Evolutionary conservation across 1,284 basidiomycete genomes (phyloP).

Genomic region (Trametes hirsuta): DNA sequence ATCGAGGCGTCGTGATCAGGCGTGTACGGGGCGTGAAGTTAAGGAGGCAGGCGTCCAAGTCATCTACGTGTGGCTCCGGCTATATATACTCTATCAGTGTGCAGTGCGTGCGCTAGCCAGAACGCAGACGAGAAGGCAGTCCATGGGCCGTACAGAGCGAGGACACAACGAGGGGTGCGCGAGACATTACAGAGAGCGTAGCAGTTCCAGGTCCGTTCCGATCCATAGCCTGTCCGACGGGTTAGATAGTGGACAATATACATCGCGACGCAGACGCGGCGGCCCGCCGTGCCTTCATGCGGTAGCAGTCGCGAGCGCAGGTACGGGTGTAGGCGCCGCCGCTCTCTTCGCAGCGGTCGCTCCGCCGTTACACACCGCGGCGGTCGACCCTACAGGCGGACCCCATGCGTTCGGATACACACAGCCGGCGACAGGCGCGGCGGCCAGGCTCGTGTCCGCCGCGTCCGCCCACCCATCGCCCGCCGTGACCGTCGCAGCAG

Average conservation of each 20-base stretch:
- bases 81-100: neutral
- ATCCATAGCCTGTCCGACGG: neutral
- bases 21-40: neutral
- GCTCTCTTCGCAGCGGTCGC: constrained; percentile 5
- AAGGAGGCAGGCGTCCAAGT: constrained; percentile 10
- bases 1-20: neutral
- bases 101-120: constrained; percentile 8
- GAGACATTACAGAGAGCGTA: neutral
- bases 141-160: neutral
- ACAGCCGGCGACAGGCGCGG: constrained; percentile 61
- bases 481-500: constrained; percentile 47
- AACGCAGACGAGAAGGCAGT: constrained; percentile 8
- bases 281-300: neutral
- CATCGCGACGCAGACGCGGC: neutral
- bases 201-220: constrained; percentile 3
- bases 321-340: constrained; percentile 16
- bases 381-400: constrained; percentile 36
- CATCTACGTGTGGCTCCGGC: constrained; percentile 16
- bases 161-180: no score
- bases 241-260: neutral
- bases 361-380: constrained; percentile 26
- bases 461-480: constrained; percentile 76
- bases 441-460: constrained; percentile 53
- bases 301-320: constrained; percentile 2
- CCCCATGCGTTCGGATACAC: constrained; percentile 65